These are phyloP conservation scores for Penicillium sp. DNA, from an alignment of 2,329 filamentous ascomycete species.

Conservation along the genomic window DNA sequence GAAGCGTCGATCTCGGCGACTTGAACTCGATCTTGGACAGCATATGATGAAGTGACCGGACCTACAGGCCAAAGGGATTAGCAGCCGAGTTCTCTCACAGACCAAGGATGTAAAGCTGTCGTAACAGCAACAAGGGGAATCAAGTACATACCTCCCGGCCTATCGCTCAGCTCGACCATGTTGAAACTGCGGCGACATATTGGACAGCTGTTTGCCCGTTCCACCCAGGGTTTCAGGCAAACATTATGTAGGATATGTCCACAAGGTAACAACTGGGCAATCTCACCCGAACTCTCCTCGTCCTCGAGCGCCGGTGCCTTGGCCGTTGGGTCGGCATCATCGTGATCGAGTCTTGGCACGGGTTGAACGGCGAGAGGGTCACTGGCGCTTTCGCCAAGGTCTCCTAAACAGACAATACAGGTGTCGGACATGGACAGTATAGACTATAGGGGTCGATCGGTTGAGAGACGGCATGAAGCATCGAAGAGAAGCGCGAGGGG, in stretches of 20 bases:
- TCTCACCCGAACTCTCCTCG: conserved; percentile 52
- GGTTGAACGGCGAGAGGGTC: conserved; percentile 49
- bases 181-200: conserved; percentile 95
- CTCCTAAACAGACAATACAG: conserved; percentile 72
- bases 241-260: conserved; percentile 90
- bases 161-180: conserved; percentile 79
- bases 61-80: conserved; percentile 42
- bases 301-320: conserved; percentile 33
- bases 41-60: conserved; percentile 59
- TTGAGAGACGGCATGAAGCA: conserved; percentile 32
- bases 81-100: neutral
- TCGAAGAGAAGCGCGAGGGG: conserved; percentile 33
- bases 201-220: conserved; percentile 95
- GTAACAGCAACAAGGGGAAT: conserved; percentile 2
- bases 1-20: conserved; percentile 78
- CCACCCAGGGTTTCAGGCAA: conserved; percentile 91
- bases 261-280: conserved; percentile 71
- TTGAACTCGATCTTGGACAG: conserved; percentile 61
- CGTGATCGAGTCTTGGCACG: conserved; percentile 46
- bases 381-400: conserved; percentile 62
- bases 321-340: conserved; percentile 24
- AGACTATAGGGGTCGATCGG: conserved; percentile 21
- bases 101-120: neutral
- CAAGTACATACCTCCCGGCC: conserved; percentile 69
- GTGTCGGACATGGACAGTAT: conserved; percentile 62